Base-by-base conservation (phyloP, 2,329 filamentous ascomycete species). In the Scedosporium aurantiacum region DNA sequence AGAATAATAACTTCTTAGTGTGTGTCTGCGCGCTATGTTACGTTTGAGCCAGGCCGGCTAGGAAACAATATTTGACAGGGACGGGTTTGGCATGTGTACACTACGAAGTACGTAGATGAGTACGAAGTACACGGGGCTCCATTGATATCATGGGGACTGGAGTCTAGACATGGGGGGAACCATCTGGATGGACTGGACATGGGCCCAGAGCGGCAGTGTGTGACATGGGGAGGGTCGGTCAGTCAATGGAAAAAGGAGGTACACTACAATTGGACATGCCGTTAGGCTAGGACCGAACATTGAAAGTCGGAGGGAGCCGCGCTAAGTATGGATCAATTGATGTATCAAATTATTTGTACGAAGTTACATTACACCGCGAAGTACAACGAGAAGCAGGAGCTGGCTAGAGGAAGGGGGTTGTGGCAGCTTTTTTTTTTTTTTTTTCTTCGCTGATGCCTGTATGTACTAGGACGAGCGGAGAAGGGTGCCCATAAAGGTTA, bases 21-120 rank as follows among this genome's bases (percentile, higher is more conserved):
- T 32, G 2, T n/a, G 41, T 59, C 21, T 28, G 41, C 37, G 40
- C 40, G 57, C 57, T 40, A 59, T 18, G 57, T 27, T 59, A 59
- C 43, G 57, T 59, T 59, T 59, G 57, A 59, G 57, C 57, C 57
- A 23, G 57, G 41, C 21, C 21, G 57, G 32, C 40, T 41, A 21
- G 32, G 50, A 47, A 45, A 16, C 43, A 59, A 59, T 59, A 59
- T 47, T 59, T 59, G 57, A 50, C 57, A 59, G 41, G 43, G 41
- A 47, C 27, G 50, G 40, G 57, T 47, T 47, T 47, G 57, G 57
- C 40, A 59, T 57, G 54, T 32, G 54, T 57, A 37, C n/a, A n/a
- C n/a, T n/a, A n/a, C 32, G 10, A 27, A 27, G 25, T 27, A 27
- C 25, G 5, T 37, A 37, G 12, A 8, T 37, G 32, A 14, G 32